These are phyloP conservation scores for Pilaira anomala DNA, from an alignment of 192 early-diverging fungal genomes.

Conservation along the genomic window DNA sequence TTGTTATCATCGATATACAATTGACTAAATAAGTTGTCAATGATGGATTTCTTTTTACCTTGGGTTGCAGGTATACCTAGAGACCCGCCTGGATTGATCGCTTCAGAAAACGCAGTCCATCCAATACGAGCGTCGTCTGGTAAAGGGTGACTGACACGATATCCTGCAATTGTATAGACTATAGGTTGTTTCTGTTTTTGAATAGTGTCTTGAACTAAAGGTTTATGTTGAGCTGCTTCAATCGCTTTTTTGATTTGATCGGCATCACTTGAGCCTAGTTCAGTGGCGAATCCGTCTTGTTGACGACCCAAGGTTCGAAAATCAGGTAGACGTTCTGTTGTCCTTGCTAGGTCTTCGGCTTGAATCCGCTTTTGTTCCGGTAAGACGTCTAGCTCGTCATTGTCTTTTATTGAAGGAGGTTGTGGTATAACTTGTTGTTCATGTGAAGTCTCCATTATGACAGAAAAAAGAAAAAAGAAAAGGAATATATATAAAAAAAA, in stretches of 20 bases:
- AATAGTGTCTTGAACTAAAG: neutral
- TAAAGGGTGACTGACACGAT: neutral
- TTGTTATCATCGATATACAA: conserved; percentile 1
- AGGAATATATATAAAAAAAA: too few relatives aligned
- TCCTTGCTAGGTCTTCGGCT: too few relatives aligned
- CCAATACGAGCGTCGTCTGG: conserved; percentile 25
- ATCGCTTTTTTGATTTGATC: conserved; percentile 24
- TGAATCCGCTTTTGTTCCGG: too few relatives aligned
- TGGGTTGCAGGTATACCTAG: conserved; percentile 10
- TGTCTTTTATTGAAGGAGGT: too few relatives aligned
- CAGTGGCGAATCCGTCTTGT: conserved; percentile 21
- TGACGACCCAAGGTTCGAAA: conserved; percentile 18
- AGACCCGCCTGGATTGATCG: conserved; percentile 27
- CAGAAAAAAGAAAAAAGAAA: too few relatives aligned
- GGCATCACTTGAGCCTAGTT: conserved; percentile 24
- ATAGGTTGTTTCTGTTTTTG: neutral
- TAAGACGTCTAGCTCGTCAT: too few relatives aligned
- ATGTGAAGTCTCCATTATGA: too few relatives aligned
- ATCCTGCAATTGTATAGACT: neutral
- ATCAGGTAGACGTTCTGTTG: conserved; percentile 9
- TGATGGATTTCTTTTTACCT: conserved; percentile 8
- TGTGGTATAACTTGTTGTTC: too few relatives aligned
- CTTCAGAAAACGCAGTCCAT: conserved; percentile 30
- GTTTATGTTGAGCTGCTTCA: conserved; percentile 11
- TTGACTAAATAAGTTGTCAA: neutral